A percentile compares a stretch with the other conserved stretches of the same genome.
phyloP scores from a whole-genome alignment of 2,329 filamentous ascomycete species.

The Exophiala phaeomuriformis region DNA sequence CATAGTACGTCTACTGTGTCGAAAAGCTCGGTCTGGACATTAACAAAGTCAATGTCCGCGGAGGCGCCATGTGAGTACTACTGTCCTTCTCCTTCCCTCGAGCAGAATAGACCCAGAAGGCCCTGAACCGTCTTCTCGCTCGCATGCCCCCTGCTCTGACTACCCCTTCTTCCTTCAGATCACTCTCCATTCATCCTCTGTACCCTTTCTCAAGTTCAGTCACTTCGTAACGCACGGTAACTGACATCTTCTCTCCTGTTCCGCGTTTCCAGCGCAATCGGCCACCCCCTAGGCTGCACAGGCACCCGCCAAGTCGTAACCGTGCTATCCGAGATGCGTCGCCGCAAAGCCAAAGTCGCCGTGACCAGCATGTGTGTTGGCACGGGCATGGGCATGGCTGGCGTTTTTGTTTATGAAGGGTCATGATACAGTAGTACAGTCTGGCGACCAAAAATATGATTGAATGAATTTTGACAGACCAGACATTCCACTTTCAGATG shows the following conservation, averaged over 20 bases:
- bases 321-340: slow-evolving; percentile 76
- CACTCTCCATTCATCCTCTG: not conserved
- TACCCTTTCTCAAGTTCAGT: slow-evolving; percentile 65
- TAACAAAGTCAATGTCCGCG: slow-evolving; percentile 95
- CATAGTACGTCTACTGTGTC: slow-evolving; percentile 84
- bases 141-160: not conserved
- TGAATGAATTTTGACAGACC: too few species aligned
- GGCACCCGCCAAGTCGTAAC: slow-evolving; percentile 91
- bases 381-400: slow-evolving; percentile 75
- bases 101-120: slow-evolving; percentile 3
- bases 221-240: not conserved
- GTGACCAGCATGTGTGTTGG: slow-evolving; percentile 95
- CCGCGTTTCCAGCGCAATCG: slow-evolving; percentile 60
- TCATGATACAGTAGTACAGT: too few species aligned
- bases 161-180: not conserved
- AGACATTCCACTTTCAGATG: too few species aligned
- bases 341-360: slow-evolving; percentile 76
- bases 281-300: slow-evolving; percentile 89
- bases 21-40: slow-evolving; percentile 74
- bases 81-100: not conserved
- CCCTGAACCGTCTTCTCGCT: not conserved
- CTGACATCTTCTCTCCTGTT: slow-evolving; percentile 43
- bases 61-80: slow-evolving; percentile 62
- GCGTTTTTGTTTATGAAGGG: slow-evolving; percentile 68
- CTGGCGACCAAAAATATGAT: too few species aligned